Evolutionary conservation across 306 rosid species (phyloP).

Genomic region (Boehmeria nivea): DNA sequence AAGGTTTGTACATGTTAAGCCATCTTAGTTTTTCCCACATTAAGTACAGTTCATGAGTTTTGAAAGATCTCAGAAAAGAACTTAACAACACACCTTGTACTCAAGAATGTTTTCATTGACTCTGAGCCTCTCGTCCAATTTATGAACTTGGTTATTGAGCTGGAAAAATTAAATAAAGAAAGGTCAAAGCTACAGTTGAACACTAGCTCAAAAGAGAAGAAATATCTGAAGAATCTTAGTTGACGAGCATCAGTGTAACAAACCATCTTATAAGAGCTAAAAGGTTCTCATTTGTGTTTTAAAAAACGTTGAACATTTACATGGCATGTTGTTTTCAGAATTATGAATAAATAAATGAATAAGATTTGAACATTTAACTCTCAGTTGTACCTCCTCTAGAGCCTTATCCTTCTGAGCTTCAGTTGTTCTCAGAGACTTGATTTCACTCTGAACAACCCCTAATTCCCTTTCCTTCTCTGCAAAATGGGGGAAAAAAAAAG

Average conservation of each 20-base stretch:
- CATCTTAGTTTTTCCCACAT: constrained; percentile 6
- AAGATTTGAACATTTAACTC: not conserved
- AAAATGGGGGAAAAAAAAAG: not conserved
- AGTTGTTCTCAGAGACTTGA: constrained; percentile 63
- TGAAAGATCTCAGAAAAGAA: constrained; percentile 1
- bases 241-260: no score
- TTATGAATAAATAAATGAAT: not conserved
- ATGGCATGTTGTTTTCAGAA: no score
- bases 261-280: no score
- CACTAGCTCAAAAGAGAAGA: no score
- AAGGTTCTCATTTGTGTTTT: no score
- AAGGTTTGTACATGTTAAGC: no score
- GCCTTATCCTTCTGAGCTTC: constrained; percentile 80
- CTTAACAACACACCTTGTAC: constrained; percentile 52
- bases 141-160: constrained; percentile 51
- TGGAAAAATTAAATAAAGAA: constrained; percentile 27
- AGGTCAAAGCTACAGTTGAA: not conserved
- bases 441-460: constrained; percentile 50
- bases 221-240: no score
- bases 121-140: constrained; percentile 48
- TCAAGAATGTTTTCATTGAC: constrained; percentile 49
- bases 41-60: constrained; percentile 7
- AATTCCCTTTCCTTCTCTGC: constrained; percentile 65
- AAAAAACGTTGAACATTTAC: no score
- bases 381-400: constrained; percentile 58